Evolutionary conservation across 2,329 filamentous ascomycete species (phyloP).

Genomic region (Biscogniauxia mediterranea): DNA sequence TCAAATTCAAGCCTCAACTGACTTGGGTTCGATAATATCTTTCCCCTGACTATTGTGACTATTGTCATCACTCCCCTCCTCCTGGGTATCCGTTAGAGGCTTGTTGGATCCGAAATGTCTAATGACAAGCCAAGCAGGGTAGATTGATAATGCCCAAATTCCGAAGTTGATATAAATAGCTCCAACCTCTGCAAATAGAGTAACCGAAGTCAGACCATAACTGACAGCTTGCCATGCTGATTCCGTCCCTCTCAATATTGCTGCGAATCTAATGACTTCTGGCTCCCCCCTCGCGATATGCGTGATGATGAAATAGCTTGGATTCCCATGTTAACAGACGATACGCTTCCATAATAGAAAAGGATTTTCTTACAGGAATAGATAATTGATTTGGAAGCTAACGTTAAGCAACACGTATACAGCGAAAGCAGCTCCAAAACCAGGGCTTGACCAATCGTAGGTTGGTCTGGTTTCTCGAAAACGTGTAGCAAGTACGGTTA

Average conservation of each 20-base stretch:
- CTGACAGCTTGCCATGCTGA: slow-evolving; percentile 72
- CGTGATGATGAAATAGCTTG: slow-evolving; percentile 66
- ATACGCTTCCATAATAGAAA: background rate
- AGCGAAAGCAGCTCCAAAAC: slow-evolving; percentile 65
- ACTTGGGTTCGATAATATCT: background rate
- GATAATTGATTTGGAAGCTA: slow-evolving; percentile 72
- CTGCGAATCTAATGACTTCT: slow-evolving; percentile 67
- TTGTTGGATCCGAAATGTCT: slow-evolving; percentile 58
- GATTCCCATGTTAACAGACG: background rate
- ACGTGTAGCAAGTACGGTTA: slow-evolving; percentile 60
- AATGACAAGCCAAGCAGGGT: slow-evolving; percentile 67
- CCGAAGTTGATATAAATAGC: slow-evolving; percentile 70
- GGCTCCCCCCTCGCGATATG: slow-evolving; percentile 60
- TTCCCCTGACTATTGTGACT: background rate
- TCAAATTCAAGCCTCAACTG: background rate
- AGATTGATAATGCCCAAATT: slow-evolving; percentile 62
- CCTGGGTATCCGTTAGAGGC: slow-evolving; percentile 27
- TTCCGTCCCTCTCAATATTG: slow-evolving; percentile 66
- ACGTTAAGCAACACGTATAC: slow-evolving; percentile 66
- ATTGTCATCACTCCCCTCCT: background rate
- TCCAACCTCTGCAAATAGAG: slow-evolving; percentile 62
- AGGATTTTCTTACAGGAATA: slow-evolving; percentile 54
- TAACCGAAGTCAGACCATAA: slow-evolving; percentile 64
- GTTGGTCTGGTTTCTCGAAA: slow-evolving; percentile 56
- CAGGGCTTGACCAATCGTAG: slow-evolving; percentile 63